Evolutionary conservation across 179 eudicot genomes (phyloP), one percentile per base, ranked within the genome.

Genomic region (Heliamphora ciliata): DNA sequence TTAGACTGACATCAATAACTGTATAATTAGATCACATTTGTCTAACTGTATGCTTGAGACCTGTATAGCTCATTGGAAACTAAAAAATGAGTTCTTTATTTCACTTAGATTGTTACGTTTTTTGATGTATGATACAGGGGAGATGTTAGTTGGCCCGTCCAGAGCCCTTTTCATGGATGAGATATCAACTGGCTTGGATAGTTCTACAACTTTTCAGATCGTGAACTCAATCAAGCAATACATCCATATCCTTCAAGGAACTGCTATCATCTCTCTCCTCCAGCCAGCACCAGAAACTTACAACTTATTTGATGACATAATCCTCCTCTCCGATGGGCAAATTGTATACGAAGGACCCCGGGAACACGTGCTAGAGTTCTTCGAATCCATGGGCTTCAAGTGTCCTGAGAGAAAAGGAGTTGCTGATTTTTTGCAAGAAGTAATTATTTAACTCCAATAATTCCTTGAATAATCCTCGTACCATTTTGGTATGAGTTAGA

Each of bases 261-360:
- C 91, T 77, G 86, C 85, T 59, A 77, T 89, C 64, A 93, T 85
- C 51, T 87, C 91, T 21, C 88, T 89, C 52, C 88, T 89, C 59
- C 89, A 89, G 81, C 89, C 91, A 5, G 86, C 89, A 58, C 85
- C 85, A 3, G 85, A 83, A 79, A 83, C 85, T 31, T 79, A 83
- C 4, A 61, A 83, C 74, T 74, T 89, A 7, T 89, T 87, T 54
- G 89, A 94, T 59, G 98, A 93, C 79, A 86, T 93, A 40, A 90
- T 93, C 56, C 92, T 94, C 44, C 86, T 93, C 24, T 89, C 98
- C 3, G 95, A 94, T 68, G 97, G 98, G 0, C 89, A 85, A 54
- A 87, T 94, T 60, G 93, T 94, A 66, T 94, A 91, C 74, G 92
- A 94, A 84, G 98, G 98, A 7, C 91, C 94, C 3, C 86, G 91